Percentiles rank a stretch among this genome's conserved stretches.
phyloP scores from a whole-genome alignment of 2,329 filamentous ascomycete genomes.

The Penicillium vulpinum region DNA sequence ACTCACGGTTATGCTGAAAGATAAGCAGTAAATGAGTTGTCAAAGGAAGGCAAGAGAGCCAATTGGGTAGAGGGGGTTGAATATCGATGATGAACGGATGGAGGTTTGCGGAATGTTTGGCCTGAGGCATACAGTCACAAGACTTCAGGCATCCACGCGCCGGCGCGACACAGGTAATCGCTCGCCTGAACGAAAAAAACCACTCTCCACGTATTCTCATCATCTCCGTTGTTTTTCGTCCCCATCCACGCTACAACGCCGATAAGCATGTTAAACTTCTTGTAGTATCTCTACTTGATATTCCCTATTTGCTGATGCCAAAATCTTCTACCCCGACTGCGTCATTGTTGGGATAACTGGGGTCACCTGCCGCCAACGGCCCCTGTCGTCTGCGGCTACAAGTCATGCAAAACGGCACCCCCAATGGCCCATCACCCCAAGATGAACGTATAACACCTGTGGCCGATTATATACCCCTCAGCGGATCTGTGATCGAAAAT shows the following conservation, averaged over 20 bases:
- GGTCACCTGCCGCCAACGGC: constrained; percentile 43
- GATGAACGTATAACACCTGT: constrained; percentile 41
- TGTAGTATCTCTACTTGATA: constrained; percentile 33
- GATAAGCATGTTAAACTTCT: constrained; percentile 49
- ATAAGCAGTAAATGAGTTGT: constrained; percentile 21
- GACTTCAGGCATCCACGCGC: constrained; percentile 16
- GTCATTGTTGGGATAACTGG: constrained; percentile 48
- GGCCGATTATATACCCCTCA: constrained; percentile 23
- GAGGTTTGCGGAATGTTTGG: constrained; percentile 27
- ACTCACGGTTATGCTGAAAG: constrained; percentile 32
- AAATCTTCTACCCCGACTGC: constrained; percentile 35
- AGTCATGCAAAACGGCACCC: constrained; percentile 51
- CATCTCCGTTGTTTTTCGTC: constrained; percentile 34
- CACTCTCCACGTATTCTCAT: constrained; percentile 40
- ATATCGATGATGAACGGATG: constrained; percentile 32
- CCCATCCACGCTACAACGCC: constrained; percentile 42
- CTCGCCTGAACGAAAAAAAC: constrained; percentile 43
- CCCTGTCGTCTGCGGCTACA: constrained; percentile 44
- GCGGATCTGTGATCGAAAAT: constrained; percentile 23
- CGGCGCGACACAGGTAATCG: constrained; percentile 30
- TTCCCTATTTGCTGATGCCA: constrained; percentile 44
- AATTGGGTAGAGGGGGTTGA: constrained; percentile 23
- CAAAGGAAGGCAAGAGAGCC: constrained; percentile 18
- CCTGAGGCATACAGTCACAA: constrained; percentile 19
- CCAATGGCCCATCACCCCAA: constrained; percentile 42